A percentile compares a stretch with the other conserved stretches of the same genome.
phyloP scores from a whole-genome alignment of 768 basidiomycete genomes.

The Lactarius indigo region DNA sequence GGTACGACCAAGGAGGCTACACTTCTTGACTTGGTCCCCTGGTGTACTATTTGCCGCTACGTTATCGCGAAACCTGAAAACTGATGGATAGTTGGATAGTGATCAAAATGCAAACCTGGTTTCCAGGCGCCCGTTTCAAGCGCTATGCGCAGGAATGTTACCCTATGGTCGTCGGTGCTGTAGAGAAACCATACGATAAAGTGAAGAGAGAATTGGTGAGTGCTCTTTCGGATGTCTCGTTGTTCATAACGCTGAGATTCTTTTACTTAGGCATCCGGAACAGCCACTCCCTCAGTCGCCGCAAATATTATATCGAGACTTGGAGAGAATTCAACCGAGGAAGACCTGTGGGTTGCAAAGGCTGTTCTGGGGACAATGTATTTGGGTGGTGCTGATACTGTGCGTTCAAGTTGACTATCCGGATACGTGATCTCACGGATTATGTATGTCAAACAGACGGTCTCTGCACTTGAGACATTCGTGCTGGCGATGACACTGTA shows the following conservation, averaged over 20 bases:
- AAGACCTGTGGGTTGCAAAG: neutral
- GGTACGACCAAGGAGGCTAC: neutral
- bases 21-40: neutral
- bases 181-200: neutral
- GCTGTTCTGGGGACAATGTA: neutral
- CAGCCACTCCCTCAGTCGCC: neutral
- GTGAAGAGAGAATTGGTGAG: neutral
- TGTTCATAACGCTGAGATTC: neutral
- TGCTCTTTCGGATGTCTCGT: neutral
- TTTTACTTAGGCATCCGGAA: neutral
- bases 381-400: neutral
- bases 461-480: neutral
- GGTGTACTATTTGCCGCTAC: neutral
- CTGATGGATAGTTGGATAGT: neutral
- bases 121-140: neutral
- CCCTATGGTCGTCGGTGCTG: neutral
- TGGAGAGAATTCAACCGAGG: neutral
- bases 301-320: neutral
- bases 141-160: neutral
- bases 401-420: neutral
- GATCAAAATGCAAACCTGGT: neutral
- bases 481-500: neutral
- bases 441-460: neutral
- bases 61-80: neutral
- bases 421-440: neutral